These are phyloP conservation scores for Nowakowskiella sp. DNA, from an alignment of 192 early-diverging fungal genomes.

Conservation along the genomic window DNA sequence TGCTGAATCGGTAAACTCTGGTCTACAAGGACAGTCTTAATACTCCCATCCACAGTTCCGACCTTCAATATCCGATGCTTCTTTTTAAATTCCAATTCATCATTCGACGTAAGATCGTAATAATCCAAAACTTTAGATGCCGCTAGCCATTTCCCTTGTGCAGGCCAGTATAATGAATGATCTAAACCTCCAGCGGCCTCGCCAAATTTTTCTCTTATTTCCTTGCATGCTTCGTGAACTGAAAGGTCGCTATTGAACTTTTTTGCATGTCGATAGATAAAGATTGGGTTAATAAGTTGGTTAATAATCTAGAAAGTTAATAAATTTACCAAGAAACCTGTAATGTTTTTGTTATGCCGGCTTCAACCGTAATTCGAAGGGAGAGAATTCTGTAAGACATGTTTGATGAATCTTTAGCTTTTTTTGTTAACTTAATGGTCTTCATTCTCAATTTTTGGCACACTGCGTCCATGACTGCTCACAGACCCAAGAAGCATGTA, in stretches of 20 bases:
- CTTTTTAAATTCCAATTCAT: constrained; percentile 48
- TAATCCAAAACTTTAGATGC: constrained; percentile 44
- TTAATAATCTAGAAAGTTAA: neutral
- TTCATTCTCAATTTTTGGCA: too few relatives aligned
- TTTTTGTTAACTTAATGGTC: too few relatives aligned
- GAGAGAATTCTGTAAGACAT: too few relatives aligned
- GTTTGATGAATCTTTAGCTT: too few relatives aligned
- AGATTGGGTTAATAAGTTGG: neutral
- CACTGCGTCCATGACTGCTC: too few relatives aligned
- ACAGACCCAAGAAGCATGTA: too few relatives aligned
- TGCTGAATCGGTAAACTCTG: constrained; percentile 31
- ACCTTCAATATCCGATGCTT: constrained; percentile 49
- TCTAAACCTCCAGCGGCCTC: constrained; percentile 40
- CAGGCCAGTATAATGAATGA: constrained; percentile 46
- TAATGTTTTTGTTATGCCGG: too few relatives aligned
- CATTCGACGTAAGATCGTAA: constrained; percentile 50
- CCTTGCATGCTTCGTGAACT: constrained; percentile 46
- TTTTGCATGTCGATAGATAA: too few relatives aligned
- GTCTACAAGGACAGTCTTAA: constrained; percentile 50
- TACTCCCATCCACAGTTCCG: constrained; percentile 38
- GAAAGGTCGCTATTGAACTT: constrained; percentile 12
- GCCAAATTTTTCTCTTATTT: constrained; percentile 48
- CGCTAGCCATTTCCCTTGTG: constrained; percentile 44
- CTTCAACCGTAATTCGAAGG: too few relatives aligned
- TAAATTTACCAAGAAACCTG: neutral